Evolutionary conservation across 2,329 filamentous ascomycete species (phyloP).

Genomic region (Raffaelea arxii): DNA sequence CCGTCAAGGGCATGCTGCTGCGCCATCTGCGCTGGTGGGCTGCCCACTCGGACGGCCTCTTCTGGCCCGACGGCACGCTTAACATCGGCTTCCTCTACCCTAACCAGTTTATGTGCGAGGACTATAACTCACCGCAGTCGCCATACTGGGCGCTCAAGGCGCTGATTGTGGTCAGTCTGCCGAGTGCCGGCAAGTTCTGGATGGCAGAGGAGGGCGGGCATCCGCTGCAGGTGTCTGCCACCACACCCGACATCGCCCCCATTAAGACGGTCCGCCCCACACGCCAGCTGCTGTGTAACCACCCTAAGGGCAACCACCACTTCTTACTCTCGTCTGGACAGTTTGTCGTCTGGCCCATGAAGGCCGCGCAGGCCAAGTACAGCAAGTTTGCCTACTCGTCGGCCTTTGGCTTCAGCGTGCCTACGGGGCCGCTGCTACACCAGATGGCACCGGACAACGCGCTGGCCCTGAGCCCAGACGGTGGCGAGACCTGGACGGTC

Average conservation of each 20-base stretch:
- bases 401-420: constrained; percentile 27
- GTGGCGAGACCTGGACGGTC: constrained; percentile 12
- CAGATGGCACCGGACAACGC: constrained; percentile 17
- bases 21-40: constrained; percentile 35
- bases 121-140: constrained; percentile 48
- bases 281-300: constrained; percentile 30
- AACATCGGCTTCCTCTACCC: constrained; percentile 26
- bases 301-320: constrained; percentile 19
- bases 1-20: constrained; percentile 31
- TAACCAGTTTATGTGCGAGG: constrained; percentile 46
- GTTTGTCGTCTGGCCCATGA: constrained; percentile 21
- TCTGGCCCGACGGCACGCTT: constrained; percentile 31
- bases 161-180: constrained; percentile 30
- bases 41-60: constrained; percentile 23
- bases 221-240: constrained; percentile 10
- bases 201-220: constrained; percentile 24
- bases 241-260: neutral
- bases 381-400: constrained; percentile 32
- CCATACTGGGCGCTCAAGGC: constrained; percentile 45
- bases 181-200: constrained; percentile 34
- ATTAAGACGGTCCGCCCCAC: constrained; percentile 14
- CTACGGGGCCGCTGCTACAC: constrained; percentile 19
- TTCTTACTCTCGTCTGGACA: constrained; percentile 28
- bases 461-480: constrained; percentile 14
- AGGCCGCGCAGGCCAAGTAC: constrained; percentile 27